Evolutionary conservation across 495 filamentous ascomycete genomes (phyloP).

Genomic region (Podospora fimiseda): DNA sequence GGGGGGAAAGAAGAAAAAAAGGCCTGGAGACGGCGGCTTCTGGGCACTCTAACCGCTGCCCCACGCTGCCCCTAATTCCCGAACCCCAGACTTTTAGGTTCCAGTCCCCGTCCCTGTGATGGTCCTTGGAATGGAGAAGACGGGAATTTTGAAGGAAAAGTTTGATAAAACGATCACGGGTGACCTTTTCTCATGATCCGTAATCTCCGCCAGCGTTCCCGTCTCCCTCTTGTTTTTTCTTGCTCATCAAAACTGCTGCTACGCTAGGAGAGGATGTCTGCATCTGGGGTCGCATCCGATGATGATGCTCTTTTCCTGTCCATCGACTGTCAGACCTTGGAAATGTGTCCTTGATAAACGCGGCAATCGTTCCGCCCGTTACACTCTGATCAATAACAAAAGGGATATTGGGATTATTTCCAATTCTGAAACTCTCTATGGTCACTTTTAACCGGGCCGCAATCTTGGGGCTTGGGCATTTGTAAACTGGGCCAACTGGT

Average conservation of each 20-base stretch:
- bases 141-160: slow-evolving; percentile 1
- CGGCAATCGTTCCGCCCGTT: neutral
- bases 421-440: slow-evolving; percentile 5
- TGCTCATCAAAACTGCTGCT: neutral
- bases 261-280: neutral
- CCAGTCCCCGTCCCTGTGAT: too few species aligned
- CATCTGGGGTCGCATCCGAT: neutral
- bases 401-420: too few species aligned
- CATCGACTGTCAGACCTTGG: neutral
- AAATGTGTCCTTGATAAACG: too few species aligned
- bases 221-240: too few species aligned
- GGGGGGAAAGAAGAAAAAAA: too few species aligned
- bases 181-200: neutral
- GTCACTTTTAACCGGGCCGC: slow-evolving; percentile 17
- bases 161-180: neutral
- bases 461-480: slow-evolving; percentile 5
- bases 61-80: slow-evolving; percentile 4
- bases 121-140: too few species aligned
- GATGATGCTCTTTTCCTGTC: neutral
- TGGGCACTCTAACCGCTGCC: neutral
- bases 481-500: slow-evolving; percentile 16
- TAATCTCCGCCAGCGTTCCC: neutral
- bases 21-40: slow-evolving; percentile 1
- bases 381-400: too few species aligned
- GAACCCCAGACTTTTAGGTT: slow-evolving; percentile 3